Evolutionary conservation across 2,329 filamentous ascomycete species (phyloP).

Genomic region (Arthrocladium fulminans): DNA sequence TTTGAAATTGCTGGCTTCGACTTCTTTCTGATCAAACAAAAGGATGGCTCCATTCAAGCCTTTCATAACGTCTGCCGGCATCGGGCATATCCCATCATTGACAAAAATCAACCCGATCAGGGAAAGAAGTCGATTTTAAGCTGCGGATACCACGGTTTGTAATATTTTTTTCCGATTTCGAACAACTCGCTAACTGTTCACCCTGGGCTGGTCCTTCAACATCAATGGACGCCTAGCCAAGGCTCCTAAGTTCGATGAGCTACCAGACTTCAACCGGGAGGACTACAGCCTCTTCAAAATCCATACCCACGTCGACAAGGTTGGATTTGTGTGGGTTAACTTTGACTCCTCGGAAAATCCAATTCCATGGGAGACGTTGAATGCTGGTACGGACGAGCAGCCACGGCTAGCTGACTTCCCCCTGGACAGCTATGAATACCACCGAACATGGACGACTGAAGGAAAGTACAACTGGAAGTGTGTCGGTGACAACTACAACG

Average conservation of each 20-base stretch:
- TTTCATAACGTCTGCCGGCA: slow-evolving; percentile 58
- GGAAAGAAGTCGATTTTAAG: too few relatives aligned
- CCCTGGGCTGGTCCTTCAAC: slow-evolving; percentile 53
- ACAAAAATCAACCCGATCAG: too few relatives aligned
- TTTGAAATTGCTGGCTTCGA: slow-evolving; percentile 39
- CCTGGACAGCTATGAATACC: slow-evolving; percentile 47
- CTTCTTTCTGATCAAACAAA: slow-evolving; percentile 45
- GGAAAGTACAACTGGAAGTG: slow-evolving; percentile 53
- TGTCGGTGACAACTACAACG: slow-evolving; percentile 55
- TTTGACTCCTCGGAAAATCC: slow-evolving; percentile 39
- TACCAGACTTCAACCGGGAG: slow-evolving; percentile 51
- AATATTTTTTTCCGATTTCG: too few relatives aligned
- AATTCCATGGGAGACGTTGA: slow-evolving; percentile 35
- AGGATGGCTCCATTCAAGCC: slow-evolving; percentile 44
- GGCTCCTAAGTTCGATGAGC: slow-evolving; percentile 49
- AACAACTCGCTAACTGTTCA: not conserved
- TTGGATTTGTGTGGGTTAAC: slow-evolving; percentile 50
- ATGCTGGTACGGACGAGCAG: slow-evolving; percentile 17
- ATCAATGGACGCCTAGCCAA: slow-evolving; percentile 50
- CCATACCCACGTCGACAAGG: slow-evolving; percentile 16
- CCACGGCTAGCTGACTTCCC: slow-evolving; percentile 37
- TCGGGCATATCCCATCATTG: slow-evolving; percentile 48
- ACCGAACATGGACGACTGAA: slow-evolving; percentile 50
- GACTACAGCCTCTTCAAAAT: slow-evolving; percentile 45
- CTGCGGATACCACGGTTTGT: slow-evolving; percentile 52